Percentiles rank a stretch among this genome's conserved stretches.
These are phyloP conservation scores for Copromyces sp. DNA, from an alignment of 495 filamentous ascomycete species.

Conservation along the genomic window DNA sequence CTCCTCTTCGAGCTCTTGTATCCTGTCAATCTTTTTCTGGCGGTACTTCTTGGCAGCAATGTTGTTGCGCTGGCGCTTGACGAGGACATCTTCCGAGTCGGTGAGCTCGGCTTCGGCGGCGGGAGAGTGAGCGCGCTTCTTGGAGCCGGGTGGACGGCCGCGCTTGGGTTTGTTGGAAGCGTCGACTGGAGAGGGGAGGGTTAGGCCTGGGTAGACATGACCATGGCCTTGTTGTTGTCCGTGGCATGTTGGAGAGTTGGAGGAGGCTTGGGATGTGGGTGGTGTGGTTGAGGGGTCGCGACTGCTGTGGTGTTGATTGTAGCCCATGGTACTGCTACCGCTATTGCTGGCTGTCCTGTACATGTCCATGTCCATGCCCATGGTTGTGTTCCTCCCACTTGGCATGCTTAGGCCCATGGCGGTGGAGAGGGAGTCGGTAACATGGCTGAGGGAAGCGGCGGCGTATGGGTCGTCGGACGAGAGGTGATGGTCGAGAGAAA, in stretches of 20 bases:
- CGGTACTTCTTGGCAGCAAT: slow-evolving; percentile 62
- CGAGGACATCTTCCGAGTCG: slow-evolving; percentile 12
- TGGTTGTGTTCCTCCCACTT: background rate
- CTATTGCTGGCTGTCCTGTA: background rate
- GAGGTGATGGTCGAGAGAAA: slow-evolving; percentile 1
- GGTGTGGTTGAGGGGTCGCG: background rate
- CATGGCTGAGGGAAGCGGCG: background rate
- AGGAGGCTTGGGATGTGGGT: background rate
- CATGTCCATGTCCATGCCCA: background rate
- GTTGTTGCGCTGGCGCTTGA: slow-evolving; percentile 58
- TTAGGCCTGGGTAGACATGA: background rate
- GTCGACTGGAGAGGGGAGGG: background rate
- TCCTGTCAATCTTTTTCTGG: slow-evolving; percentile 56
- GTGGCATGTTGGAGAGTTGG: background rate
- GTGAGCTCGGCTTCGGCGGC: background rate
- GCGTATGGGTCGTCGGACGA: background rate
- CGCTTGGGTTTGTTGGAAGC: slow-evolving; percentile 1
- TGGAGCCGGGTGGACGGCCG: slow-evolving; percentile 2
- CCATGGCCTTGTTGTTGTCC: background rate
- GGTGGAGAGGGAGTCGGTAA: background rate
- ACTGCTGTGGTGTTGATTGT: background rate
- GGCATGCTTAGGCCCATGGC: background rate
- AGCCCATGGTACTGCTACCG: background rate
- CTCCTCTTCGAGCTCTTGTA: slow-evolving; percentile 52
- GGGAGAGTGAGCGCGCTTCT: background rate